Percentiles rank a stretch among this genome's conserved stretches.
Evolutionary conservation across 139 green algal genomes (phyloP).

Genomic region (Chlorella vulgaris): DNA sequence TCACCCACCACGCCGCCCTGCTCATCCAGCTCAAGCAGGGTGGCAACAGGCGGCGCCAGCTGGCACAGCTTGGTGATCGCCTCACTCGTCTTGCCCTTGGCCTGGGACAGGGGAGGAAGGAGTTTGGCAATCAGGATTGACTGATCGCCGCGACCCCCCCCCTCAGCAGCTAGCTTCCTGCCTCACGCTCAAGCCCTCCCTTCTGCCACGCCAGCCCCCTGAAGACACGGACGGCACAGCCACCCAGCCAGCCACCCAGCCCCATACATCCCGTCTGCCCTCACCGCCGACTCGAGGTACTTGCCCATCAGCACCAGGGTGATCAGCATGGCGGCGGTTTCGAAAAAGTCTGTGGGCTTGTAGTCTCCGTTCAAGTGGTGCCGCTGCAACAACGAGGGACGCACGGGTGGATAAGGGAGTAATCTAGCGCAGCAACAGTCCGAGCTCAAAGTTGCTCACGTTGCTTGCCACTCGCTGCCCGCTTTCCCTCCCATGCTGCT

Average conservation of each 20-base stretch:
- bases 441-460: too few species aligned
- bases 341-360: conserved; percentile 94
- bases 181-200: too few species aligned
- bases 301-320: conserved; percentile 94
- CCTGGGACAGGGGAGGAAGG: conserved; percentile 22
- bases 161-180: too few species aligned
- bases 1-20: conserved; percentile 59
- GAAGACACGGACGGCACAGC: too few species aligned
- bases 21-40: conserved; percentile 71
- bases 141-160: background rate
- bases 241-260: background rate
- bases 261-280: background rate
- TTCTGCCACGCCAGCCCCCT: background rate
- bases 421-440: too few species aligned
- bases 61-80: conserved; percentile 82
- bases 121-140: background rate
- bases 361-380: conserved; percentile 42
- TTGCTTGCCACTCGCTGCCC: too few species aligned
- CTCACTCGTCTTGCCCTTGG: conserved; percentile 82
- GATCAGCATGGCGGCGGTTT: conserved; percentile 97
- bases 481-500: too few species aligned
- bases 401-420: too few species aligned
- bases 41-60: conserved; percentile 77
- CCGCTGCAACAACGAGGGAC: background rate
- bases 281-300: conserved; percentile 52